Evolutionary conservation across 371 early-diverging fungal genomes (phyloP), one percentile per base, ranked within the genome.

Genomic region (Blakeslea trispora): DNA sequence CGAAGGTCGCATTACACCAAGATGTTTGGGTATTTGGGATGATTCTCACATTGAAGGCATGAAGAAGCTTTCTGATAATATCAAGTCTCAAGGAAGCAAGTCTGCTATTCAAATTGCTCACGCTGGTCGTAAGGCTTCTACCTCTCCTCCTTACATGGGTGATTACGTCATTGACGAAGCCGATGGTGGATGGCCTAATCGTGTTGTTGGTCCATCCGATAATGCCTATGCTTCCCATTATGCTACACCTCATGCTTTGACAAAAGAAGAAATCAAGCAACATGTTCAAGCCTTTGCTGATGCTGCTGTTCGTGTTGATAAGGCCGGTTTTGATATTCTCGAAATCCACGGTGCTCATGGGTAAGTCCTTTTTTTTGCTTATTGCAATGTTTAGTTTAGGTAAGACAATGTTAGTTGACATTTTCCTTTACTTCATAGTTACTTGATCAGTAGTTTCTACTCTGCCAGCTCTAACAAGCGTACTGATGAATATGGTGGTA

Each of bases 301-400:
- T 6, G 88, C 92, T 32, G 91, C 93, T 11, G 53, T 68, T 35
- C 81, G 91, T 19, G 88, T 91, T 11, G 76, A 83, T 14, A 69
- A 84, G 55, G 92, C 90, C 7, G 96, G 92, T 0, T 88, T 94
- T 66, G 93, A 97, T 45, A 86, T 85, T 0, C 62, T 95, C 19
- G 95, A 97, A 71, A 76, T 97, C 42, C 96, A 97, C 59, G 84
- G 81, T 44, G 92, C 91, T 0, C 74, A 74, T 55, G 71, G 75
- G 65, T 71, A 66, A 62, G 15, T 55, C 67, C 5, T 92, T 91
- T 66, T 71, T 93, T 43, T 55, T 91, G 45, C 79, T n/a, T n/a
- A n/a, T n/a, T n/a, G n/a, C n/a, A n/a, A n/a, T n/a, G n/a, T n/a
- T n/a, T n/a, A n/a, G n/a, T n/a, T n/a, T n/a, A n/a, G n/a, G n/a